These are phyloP conservation scores for Ophiocordyceps camponoti-saundersi DNA, from an alignment of 2,329 filamentous ascomycete genomes.

Conservation along the genomic window DNA sequence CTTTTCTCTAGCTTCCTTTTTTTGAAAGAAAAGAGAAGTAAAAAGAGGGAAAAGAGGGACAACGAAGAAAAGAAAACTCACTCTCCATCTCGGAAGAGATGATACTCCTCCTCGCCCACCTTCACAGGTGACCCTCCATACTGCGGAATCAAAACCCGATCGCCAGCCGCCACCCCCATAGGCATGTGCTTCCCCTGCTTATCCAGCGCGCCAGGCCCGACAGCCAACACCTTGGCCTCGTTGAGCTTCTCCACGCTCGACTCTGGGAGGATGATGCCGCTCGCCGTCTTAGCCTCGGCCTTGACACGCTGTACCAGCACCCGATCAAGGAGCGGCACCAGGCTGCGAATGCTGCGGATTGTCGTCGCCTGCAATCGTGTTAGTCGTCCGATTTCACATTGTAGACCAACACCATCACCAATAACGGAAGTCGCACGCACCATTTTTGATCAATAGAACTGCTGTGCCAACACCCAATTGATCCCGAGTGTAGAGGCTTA, in stretches of 20 bases:
- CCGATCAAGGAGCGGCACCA: constrained; percentile 91
- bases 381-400: background rate
- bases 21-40: too few species aligned
- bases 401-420: background rate
- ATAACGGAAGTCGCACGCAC: constrained; percentile 6
- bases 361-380: constrained; percentile 39
- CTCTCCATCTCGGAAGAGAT: constrained; percentile 95
- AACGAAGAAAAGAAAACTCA: constrained; percentile 33
- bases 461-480: background rate
- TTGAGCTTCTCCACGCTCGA: constrained; percentile 95
- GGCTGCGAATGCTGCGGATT: constrained; percentile 87
- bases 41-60: background rate
- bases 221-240: constrained; percentile 89
- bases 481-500: background rate
- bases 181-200: constrained; percentile 77
- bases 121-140: constrained; percentile 91
- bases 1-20: background rate
- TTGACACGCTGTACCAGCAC: constrained; percentile 97
- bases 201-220: constrained; percentile 77
- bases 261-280: constrained; percentile 95
- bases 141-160: constrained; percentile 93
- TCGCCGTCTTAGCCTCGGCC: constrained; percentile 89
- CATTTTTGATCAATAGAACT: constrained; percentile 8
- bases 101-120: constrained; percentile 93
- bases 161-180: constrained; percentile 68